Conservation (phyloP, 768 basidiomycete genomes). For the Macrocybe gigantea region DNA sequence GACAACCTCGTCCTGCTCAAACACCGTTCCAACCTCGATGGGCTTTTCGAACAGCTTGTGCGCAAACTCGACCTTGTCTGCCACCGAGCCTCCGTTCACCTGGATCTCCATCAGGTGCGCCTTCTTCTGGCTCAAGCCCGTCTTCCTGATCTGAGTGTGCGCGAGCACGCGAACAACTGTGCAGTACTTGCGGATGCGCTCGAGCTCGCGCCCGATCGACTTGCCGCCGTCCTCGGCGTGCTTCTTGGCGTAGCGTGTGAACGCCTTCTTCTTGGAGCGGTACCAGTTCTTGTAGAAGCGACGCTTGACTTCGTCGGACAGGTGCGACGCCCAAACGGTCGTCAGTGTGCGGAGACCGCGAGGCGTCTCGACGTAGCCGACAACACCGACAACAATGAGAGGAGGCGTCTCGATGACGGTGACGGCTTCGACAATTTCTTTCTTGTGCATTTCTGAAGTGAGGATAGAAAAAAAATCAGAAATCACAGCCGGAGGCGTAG, state of each 20-base stretch:
- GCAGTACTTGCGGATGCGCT: conserved; percentile 99
- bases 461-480: neutral
- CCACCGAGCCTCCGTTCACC: conserved; percentile 92
- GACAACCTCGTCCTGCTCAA: conserved; percentile 95
- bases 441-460: conserved; percentile 95
- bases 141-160: conserved; percentile 98
- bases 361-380: conserved; percentile 99
- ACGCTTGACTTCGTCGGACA: conserved; percentile 96
- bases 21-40: conserved; percentile 76
- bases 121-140: conserved; percentile 97
- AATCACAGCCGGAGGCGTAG: neutral
- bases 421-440: conserved; percentile 98
- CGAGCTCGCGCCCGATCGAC: conserved; percentile 90
- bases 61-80: conserved; percentile 97
- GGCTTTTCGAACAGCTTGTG: conserved; percentile 96
- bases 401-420: conserved; percentile 96
- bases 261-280: conserved; percentile 99
- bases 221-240: conserved; percentile 93
- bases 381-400: conserved; percentile 93
- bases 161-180: conserved; percentile 99
- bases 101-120: conserved; percentile 99
- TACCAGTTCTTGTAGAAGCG: conserved; percentile 99
- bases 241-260: conserved; percentile 99
- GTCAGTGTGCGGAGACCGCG: conserved; percentile 98
- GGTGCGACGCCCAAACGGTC: conserved; percentile 97